Evolutionary conservation across 768 basidiomycete species (phyloP).

Genomic region (Strobilomyces dryophilus): DNA sequence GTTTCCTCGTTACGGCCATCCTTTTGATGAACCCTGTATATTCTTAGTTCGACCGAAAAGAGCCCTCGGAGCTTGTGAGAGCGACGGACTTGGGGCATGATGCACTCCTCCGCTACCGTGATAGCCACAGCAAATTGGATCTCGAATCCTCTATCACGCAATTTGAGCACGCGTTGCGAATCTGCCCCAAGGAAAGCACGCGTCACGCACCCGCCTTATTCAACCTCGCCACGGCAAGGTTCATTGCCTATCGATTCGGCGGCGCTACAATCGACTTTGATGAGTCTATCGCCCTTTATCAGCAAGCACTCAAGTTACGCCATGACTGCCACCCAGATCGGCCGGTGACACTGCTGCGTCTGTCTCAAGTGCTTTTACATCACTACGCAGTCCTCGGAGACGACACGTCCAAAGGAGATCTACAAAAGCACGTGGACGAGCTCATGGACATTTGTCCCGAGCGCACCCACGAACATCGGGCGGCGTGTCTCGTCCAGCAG

Average conservation of each 20-base stretch:
- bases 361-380: background rate
- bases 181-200: background rate
- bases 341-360: background rate
- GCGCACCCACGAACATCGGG: background rate
- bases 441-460: background rate
- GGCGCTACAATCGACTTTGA: too few relatives aligned
- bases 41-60: background rate
- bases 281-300: background rate
- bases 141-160: background rate
- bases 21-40: too few relatives aligned
- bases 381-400: background rate
- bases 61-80: background rate
- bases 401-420: background rate
- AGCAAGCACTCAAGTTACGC: constrained; percentile 9
- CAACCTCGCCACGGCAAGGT: constrained; percentile 7
- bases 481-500: background rate
- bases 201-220: constrained; percentile 1
- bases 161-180: constrained; percentile 4
- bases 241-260: background rate
- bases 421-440: too few relatives aligned
- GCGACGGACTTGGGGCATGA: constrained; percentile 1
- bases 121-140: background rate
- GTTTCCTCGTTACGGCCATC: background rate
- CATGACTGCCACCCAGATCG: constrained; percentile 6
- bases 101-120: background rate